Percentiles rank a stretch among this genome's conserved stretches.
Evolutionary conservation across 805 yeast species (phyloP).

Genomic region (Ogataea angusta): DNA sequence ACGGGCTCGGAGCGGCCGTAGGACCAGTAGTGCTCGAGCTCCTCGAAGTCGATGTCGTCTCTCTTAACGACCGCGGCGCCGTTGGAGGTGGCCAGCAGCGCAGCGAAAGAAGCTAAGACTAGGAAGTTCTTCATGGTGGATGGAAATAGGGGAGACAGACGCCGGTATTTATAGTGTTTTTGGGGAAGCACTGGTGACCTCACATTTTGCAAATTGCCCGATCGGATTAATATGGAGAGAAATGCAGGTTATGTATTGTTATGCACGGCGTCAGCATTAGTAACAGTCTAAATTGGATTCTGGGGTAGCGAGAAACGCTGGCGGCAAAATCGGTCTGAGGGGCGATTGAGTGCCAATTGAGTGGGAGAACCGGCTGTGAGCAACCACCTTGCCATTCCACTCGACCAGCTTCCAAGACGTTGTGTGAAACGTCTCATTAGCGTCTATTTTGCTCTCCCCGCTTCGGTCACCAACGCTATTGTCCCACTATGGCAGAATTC

Average conservation of each 20-base stretch:
- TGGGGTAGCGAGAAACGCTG: too few relatives aligned
- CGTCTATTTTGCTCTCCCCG: neutral
- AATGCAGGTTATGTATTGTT: neutral
- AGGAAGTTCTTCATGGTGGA: neutral
- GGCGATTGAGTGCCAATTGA: too few relatives aligned
- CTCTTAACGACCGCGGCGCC: conserved; percentile 2
- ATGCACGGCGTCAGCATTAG: neutral
- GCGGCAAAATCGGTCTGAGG: too few relatives aligned
- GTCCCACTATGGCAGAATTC: neutral
- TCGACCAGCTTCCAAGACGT: too few relatives aligned
- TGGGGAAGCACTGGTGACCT: neutral
- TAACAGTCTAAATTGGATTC: neutral
- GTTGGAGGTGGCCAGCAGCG: conserved; percentile 1
- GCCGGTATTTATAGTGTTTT: neutral
- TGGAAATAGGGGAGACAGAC: neutral
- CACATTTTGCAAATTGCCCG: neutral
- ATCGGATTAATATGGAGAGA: neutral
- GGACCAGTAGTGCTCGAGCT: conserved; percentile 15
- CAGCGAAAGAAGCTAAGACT: neutral
- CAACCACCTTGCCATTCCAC: too few relatives aligned
- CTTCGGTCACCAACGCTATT: neutral
- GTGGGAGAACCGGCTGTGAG: too few relatives aligned
- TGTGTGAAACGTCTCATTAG: too few relatives aligned
- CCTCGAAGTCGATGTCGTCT: conserved; percentile 4
- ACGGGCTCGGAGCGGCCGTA: conserved; percentile 20